Conservation (phyloP, 306 rosid genomes). For the Bauhinia variegata region DNA sequence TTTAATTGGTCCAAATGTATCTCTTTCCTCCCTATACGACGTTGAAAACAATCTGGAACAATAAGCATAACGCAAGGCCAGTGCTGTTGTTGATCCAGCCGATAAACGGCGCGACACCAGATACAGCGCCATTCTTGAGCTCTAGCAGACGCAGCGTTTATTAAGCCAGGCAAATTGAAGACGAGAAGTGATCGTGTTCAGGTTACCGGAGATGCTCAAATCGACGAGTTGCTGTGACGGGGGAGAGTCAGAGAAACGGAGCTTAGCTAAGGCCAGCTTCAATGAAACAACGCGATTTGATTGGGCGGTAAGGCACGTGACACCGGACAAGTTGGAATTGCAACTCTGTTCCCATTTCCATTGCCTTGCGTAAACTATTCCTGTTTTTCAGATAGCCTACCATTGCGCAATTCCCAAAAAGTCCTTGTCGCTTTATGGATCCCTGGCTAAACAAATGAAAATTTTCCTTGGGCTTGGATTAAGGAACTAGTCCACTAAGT, state of each 20-base stretch:
- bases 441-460: no score
- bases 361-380: no score
- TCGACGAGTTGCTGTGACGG: background rate
- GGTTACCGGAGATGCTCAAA: slow-evolving; percentile 17
- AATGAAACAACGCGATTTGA: slow-evolving; percentile 9
- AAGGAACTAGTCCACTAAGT: no score
- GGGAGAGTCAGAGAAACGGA: background rate
- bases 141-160: background rate
- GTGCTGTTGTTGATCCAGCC: slow-evolving; percentile 39
- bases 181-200: background rate
- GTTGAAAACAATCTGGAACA: slow-evolving; percentile 61
- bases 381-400: no score
- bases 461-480: no score
- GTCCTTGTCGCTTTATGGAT: no score
- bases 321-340: slow-evolving; percentile 15
- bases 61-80: slow-evolving; percentile 49
- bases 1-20: slow-evolving; percentile 91
- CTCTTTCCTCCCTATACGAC: slow-evolving; percentile 85
- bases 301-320: slow-evolving; percentile 32
- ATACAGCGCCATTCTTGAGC: slow-evolving; percentile 55
- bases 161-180: background rate
- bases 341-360: background rate
- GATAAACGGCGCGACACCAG: slow-evolving; percentile 62
- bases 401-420: no score
- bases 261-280: background rate